Evolutionary conservation across 768 basidiomycete species (phyloP).

Genomic region (Gymnopilus dilepis): DNA sequence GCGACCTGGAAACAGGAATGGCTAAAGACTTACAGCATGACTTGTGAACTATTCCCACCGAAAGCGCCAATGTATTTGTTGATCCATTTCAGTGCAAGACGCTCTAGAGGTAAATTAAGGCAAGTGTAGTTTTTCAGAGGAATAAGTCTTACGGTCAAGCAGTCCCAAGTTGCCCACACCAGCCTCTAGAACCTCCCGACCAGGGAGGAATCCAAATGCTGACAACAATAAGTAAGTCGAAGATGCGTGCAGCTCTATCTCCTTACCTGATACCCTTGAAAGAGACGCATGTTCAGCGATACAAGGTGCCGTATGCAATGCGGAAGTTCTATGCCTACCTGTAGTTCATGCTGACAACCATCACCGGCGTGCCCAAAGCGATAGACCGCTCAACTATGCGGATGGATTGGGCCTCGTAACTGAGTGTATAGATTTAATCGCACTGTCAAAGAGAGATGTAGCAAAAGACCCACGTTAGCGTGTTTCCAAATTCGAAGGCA

Average conservation of each 20-base stretch:
- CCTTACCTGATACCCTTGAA: not conserved
- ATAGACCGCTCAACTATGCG: constrained; percentile 50
- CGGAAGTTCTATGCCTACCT: constrained; percentile 24
- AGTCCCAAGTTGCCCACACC: constrained; percentile 68
- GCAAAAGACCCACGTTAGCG: constrained; percentile 32
- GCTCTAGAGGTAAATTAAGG: constrained; percentile 40
- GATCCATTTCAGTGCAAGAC: constrained; percentile 65
- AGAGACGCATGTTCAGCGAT: not conserved
- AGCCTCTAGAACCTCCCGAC: constrained; percentile 54
- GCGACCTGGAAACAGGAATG: no score
- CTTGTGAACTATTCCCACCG: constrained; percentile 67
- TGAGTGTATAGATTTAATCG: constrained; percentile 16
- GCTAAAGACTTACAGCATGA: constrained; percentile 60
- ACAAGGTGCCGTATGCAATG: not conserved
- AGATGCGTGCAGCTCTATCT: no score
- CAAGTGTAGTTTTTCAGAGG: not conserved
- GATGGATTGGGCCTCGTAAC: constrained; percentile 44
- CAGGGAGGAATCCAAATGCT: constrained; percentile 59
- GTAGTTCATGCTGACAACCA: constrained; percentile 64
- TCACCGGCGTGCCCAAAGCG: constrained; percentile 44
- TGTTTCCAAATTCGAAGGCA: constrained; percentile 35
- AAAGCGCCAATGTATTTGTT: constrained; percentile 67
- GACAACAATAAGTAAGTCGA: not conserved
- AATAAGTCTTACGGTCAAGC: constrained; percentile 54
- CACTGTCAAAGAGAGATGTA: not conserved